These are phyloP conservation scores for Lactifluus echinatus DNA, from an alignment of 768 basidiomycete species.

Conservation along the genomic window DNA sequence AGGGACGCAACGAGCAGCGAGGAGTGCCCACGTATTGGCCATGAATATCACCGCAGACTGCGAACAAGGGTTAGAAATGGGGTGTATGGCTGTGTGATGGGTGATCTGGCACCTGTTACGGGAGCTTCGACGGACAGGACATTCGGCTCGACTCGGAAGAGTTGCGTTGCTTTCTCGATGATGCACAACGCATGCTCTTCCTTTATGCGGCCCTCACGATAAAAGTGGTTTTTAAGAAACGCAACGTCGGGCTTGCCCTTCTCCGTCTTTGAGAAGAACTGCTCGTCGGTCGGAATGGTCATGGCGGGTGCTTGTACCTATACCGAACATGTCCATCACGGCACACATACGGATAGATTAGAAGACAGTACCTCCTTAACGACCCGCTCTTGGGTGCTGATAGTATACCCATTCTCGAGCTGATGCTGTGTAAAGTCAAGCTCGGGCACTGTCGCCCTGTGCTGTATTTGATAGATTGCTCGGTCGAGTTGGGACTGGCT, in stretches of 20 bases:
- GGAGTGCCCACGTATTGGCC: slow-evolving; percentile 85
- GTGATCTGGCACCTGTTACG: slow-evolving; percentile 64
- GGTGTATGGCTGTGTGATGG: not conserved
- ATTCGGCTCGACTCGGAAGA: slow-evolving; percentile 81
- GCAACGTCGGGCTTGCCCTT: slow-evolving; percentile 88
- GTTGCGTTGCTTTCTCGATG: slow-evolving; percentile 70
- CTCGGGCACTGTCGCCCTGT: slow-evolving; percentile 43
- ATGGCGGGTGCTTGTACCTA: slow-evolving; percentile 98
- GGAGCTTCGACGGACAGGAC: slow-evolving; percentile 92
- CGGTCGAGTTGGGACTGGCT: slow-evolving; percentile 46
- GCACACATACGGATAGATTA: not conserved
- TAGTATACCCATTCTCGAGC: slow-evolving; percentile 84
- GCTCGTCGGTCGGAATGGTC: slow-evolving; percentile 80
- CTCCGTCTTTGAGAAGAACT: slow-evolving; percentile 85
- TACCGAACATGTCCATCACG: not conserved
- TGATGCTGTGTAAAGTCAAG: slow-evolving; percentile 89
- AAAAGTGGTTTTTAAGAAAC: slow-evolving; percentile 98
- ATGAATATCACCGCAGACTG: slow-evolving; percentile 89
- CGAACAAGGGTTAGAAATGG: not conserved
- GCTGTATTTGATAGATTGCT: slow-evolving; percentile 56
- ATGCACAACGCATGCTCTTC: slow-evolving; percentile 97
- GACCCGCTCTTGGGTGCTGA: slow-evolving; percentile 92
- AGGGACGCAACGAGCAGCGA: too few species aligned
- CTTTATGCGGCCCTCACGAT: slow-evolving; percentile 86
- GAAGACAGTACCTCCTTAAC: slow-evolving; percentile 77